Conservation (phyloP, 2,329 filamentous ascomycete species). For the Ophidiomyces ophidiicola region DNA sequence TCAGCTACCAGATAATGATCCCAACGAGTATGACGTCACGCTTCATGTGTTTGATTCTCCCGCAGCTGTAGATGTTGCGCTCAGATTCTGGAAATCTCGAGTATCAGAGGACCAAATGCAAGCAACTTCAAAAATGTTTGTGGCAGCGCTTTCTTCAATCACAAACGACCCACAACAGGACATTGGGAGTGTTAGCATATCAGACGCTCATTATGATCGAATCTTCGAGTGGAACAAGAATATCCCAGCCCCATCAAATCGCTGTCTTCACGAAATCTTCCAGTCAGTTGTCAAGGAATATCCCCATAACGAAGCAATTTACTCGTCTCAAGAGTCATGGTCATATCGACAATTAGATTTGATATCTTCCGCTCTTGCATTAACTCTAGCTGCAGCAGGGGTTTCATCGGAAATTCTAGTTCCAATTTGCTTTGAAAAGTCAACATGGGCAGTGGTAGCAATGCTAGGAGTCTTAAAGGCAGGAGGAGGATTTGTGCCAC, state of each 20-base stretch:
- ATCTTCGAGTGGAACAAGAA: neutral
- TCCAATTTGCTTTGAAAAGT: conserved; percentile 16
- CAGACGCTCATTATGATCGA: conserved; percentile 16
- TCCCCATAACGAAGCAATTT: neutral
- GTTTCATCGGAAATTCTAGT: conserved; percentile 7
- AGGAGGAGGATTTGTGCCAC: conserved; percentile 14
- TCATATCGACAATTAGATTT: conserved; percentile 17
- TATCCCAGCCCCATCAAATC: neutral
- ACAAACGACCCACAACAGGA: conserved; percentile 20
- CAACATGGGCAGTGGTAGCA: conserved; percentile 13
- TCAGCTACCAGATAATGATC: conserved; percentile 3
- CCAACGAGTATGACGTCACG: conserved; percentile 10
- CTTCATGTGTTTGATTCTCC: conserved; percentile 5
- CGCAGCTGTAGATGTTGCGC: conserved; percentile 4
- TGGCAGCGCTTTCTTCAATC: conserved; percentile 24
- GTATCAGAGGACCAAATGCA: conserved; percentile 28
- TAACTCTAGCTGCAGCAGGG: neutral
- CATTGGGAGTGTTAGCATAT: conserved; percentile 23
- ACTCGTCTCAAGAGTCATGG: neutral
- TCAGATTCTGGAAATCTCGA: conserved; percentile 11
- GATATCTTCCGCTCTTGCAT: neutral
- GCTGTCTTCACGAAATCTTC: neutral
- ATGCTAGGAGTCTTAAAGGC: conserved; percentile 15
- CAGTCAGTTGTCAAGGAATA: neutral
- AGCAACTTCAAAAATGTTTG: conserved; percentile 21